Percentiles rank a stretch among this genome's conserved stretches.
Evolutionary conservation across 805 yeast species (phyloP).

Genomic region (Lipomyces starkeyi): DNA sequence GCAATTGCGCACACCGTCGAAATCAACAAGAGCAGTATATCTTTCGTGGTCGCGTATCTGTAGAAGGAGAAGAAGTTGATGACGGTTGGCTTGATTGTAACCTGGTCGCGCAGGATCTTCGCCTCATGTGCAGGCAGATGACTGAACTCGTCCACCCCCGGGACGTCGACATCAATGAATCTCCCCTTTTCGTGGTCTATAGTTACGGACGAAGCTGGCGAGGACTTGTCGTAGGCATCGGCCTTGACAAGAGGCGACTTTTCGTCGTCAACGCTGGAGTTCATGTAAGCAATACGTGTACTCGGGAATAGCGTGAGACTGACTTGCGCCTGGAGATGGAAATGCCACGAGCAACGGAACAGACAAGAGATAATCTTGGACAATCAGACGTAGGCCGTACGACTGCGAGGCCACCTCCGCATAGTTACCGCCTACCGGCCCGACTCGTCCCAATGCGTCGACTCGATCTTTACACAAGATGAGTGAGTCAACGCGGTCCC

Average conservation of each 20-base stretch:
- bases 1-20: conserved; percentile 44
- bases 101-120: conserved; percentile 45
- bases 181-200: neutral
- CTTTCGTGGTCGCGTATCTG: conserved; percentile 43
- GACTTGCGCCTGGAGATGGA: no score
- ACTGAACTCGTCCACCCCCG: conserved; percentile 31
- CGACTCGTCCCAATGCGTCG: no score
- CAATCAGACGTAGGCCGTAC: no score
- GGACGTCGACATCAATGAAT: neutral
- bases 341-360: no score
- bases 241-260: conserved; percentile 9
- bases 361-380: no score
- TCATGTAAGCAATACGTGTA: no score
- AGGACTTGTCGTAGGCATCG: neutral
- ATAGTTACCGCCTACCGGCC: no score
- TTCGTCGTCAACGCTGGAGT: conserved; percentile 42
- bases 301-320: no score
- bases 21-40: conserved; percentile 15
- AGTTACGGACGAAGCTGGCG: neutral
- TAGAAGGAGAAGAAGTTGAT: conserved; percentile 43
- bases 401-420: no score
- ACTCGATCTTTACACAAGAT: no score
- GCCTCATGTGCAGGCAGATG: conserved; percentile 45
- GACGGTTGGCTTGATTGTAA: conserved; percentile 33
- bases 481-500: no score